Evolutionary conservation across 139 green algal genomes (phyloP), one percentile per base, ranked within the genome.

Genomic region (Coelastrella sp.): DNA sequence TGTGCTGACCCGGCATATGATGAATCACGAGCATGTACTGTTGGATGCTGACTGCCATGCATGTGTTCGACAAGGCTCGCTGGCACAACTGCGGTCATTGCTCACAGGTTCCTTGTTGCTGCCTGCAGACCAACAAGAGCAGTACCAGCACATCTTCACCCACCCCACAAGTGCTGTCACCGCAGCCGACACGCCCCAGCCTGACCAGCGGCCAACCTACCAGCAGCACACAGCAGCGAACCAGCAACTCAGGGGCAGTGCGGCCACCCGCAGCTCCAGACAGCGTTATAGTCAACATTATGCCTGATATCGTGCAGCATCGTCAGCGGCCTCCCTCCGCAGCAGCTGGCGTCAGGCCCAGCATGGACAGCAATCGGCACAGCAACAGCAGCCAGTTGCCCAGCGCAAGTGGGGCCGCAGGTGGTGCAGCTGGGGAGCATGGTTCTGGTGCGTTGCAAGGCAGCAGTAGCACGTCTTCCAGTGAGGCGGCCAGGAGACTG

Each of bases 301-400:
- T 87, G 81, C 81, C 81, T 64, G 81, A 87, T 6, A 78, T 87
- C 7, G 64, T 87, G 7, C 23, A 61, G 81, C 64, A 85, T 47
- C 32, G 32, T 32, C 77, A 57, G 23, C 77, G 77, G 32, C 77
- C 57, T 17, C 23, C 77, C 7, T 4, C 80, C 59, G 80, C 80
- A 86, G 60, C 80, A 47, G 80, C 60, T 23, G 5, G 3, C 60
- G 13, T 22, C 80, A 86, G 59, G 58, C 14, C 19, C 54, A 7
- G 54, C 77, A 66, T 59, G 54, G 6, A 54, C 8, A 17, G 74
- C 8, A 17, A 8, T 59, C 2, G 74, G 74, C 23, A 7, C 23
- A 57, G 74, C 74, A 80, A 23, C 74, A 80, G 6, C 68, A 32
- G 68, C 68, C 17, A 76, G 68, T 76, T 47, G 32, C 32, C 32